Percentiles rank a stretch among this genome's conserved stretches.
Evolutionary conservation across 345 rosid genomes (phyloP).

Genomic region (Bruguiera gymnorhiza): DNA sequence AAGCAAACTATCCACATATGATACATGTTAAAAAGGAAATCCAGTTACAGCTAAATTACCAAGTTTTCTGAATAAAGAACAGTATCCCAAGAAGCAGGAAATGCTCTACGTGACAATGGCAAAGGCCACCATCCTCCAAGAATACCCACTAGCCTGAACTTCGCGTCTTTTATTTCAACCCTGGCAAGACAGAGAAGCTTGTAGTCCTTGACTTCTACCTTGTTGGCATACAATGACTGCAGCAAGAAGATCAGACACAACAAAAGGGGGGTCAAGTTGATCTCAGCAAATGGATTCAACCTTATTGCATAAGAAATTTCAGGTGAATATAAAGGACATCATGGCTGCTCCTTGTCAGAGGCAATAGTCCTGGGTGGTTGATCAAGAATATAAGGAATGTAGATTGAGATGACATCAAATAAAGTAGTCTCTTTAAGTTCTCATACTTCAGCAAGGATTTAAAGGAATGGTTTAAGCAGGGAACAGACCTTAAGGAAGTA

Average conservation of each 20-base stretch:
- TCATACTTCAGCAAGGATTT: conserved; percentile 1
- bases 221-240: conserved; percentile 46
- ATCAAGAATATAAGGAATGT: neutral
- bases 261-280: neutral
- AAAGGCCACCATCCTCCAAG: conserved; percentile 63
- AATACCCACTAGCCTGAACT: conserved; percentile 40
- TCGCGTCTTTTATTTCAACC: conserved; percentile 40
- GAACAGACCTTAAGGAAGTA: conserved; percentile 34
- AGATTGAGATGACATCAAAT: neutral
- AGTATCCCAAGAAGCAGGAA: conserved; percentile 17
- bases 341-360: neutral
- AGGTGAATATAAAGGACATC: neutral
- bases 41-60: conserved; percentile 13
- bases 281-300: neutral
- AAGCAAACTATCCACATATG: conserved; percentile 7
- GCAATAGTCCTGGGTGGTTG: neutral
- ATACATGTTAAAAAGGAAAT: conserved; percentile 8
- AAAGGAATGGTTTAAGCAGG: conserved; percentile 6
- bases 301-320: conserved; percentile 2
- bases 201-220: conserved; percentile 55
- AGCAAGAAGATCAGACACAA: too few species aligned
- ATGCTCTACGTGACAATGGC: conserved; percentile 25
- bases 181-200: conserved; percentile 50
- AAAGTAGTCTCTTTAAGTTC: neutral
- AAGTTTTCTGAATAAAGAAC: conserved; percentile 15